Conservation (phyloP, 768 basidiomycete species). For the Boletus rubroflammeus region DNA sequence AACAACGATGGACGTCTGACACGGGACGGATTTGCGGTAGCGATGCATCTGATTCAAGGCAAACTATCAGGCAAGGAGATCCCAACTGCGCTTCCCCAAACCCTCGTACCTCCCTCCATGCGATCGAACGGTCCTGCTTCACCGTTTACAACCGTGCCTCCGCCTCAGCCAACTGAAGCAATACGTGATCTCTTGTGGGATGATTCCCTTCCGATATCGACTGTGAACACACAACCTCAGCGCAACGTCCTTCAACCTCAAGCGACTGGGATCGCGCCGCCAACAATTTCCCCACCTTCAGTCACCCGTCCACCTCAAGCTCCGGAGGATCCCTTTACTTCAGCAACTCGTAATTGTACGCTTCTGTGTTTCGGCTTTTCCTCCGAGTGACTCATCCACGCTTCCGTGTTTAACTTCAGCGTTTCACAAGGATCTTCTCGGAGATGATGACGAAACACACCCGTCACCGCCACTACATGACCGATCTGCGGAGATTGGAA, state of each 20-base stretch:
- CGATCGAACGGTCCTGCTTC: constrained; percentile 40
- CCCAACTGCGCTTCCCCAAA: constrained; percentile 63
- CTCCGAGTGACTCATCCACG: constrained; percentile 4
- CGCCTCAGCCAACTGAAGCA: constrained; percentile 35
- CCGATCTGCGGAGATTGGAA: constrained; percentile 82
- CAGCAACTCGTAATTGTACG: constrained; percentile 28
- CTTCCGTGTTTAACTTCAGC: constrained; percentile 7
- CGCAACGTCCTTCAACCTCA: constrained; percentile 33
- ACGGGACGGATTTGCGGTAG: constrained; percentile 92
- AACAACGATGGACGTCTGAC: constrained; percentile 83
- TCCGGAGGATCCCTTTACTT: constrained; percentile 49
- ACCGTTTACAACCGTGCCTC: constrained; percentile 37
- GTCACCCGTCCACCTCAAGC: constrained; percentile 17
- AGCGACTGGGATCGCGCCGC: constrained; percentile 31
- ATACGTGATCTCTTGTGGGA: constrained; percentile 52
- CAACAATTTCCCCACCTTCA: constrained; percentile 30
- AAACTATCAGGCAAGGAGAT: constrained; percentile 78
- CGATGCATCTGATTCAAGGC: constrained; percentile 88
- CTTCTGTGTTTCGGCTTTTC: background rate
- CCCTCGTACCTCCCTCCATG: constrained; percentile 80
- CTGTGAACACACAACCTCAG: constrained; percentile 37
- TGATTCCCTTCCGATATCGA: constrained; percentile 44
- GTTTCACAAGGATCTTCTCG: constrained; percentile 55
- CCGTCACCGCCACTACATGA: constrained; percentile 58
- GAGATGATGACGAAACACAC: constrained; percentile 58